Evolutionary conservation across 805 yeast species (phyloP).

Genomic region (Limtongia smithiae): DNA sequence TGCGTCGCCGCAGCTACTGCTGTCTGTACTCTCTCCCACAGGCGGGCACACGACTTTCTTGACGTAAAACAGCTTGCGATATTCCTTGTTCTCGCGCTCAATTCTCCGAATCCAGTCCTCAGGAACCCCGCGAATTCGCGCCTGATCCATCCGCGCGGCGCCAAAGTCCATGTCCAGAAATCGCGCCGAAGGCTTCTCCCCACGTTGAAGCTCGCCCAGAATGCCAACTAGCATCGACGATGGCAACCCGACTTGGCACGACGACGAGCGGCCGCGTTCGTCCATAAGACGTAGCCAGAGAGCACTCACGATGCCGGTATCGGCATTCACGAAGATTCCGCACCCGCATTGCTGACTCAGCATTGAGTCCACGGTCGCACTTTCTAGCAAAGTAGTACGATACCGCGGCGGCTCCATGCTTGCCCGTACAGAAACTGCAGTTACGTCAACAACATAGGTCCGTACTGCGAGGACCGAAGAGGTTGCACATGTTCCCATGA

Average conservation of each 20-base stretch:
- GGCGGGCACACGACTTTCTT: constrained; percentile 61
- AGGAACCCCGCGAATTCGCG: constrained; percentile 82
- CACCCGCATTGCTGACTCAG: constrained; percentile 70
- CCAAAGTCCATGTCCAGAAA: constrained; percentile 78
- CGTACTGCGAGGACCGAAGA: constrained; percentile 68
- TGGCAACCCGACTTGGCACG: constrained; percentile 73
- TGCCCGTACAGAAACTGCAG: constrained; percentile 69
- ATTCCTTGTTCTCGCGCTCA: constrained; percentile 60
- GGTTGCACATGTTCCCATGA: constrained; percentile 74
- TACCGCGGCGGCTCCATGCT: constrained; percentile 70
- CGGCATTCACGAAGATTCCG: constrained; percentile 71
- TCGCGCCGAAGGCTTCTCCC: constrained; percentile 52
- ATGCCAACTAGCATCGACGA: constrained; percentile 61
- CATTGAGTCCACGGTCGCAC: constrained; percentile 68
- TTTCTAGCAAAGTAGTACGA: constrained; percentile 79
- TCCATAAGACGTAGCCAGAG: constrained; percentile 84
- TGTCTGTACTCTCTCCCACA: too few species aligned
- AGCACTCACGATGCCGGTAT: constrained; percentile 78
- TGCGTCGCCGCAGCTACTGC: too few species aligned
- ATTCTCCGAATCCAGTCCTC: constrained; percentile 73
- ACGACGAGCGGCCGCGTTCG: constrained; percentile 60
- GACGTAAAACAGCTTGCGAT: constrained; percentile 69
- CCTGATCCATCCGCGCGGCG: constrained; percentile 63
- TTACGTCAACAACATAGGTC: constrained; percentile 71
- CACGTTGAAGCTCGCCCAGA: constrained; percentile 49